These are phyloP conservation scores for Jimgerdemannia lactiflua DNA, from an alignment of 192 early-diverging fungal species.

Conservation along the genomic window DNA sequence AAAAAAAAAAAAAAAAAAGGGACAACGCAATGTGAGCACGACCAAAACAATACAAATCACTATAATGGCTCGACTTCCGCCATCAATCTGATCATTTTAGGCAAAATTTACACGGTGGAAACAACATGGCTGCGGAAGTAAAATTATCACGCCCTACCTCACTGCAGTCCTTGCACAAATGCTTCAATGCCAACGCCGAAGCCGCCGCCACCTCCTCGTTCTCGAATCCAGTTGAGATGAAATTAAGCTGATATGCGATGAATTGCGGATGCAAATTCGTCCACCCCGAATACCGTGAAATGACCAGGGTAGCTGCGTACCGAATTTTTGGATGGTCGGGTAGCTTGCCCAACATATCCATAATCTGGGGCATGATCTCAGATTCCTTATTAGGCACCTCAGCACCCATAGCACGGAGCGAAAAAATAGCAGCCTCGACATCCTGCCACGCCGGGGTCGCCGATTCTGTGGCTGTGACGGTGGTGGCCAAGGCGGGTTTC, in stretches of 20 bases:
- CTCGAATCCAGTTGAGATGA: conserved; percentile 88
- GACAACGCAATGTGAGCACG: too few relatives aligned
- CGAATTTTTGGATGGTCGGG: conserved; percentile 92
- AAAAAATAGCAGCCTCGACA: conserved; percentile 93
- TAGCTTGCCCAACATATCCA: conserved; percentile 84
- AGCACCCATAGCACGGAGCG: conserved; percentile 90
- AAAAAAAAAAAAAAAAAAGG: too few relatives aligned
- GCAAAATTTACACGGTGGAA: background rate
- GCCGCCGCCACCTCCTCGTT: conserved; percentile 82
- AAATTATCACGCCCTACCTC: conserved; percentile 50
- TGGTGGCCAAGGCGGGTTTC: conserved; percentile 24
- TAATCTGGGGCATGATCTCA: conserved; percentile 83
- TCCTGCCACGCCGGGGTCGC: conserved; percentile 75
- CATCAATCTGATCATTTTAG: too few relatives aligned
- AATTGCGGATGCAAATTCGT: conserved; percentile 84
- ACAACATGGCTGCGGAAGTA: background rate
- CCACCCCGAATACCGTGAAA: conserved; percentile 95
- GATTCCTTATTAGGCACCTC: conserved; percentile 70
- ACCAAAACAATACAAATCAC: too few relatives aligned
- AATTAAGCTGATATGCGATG: conserved; percentile 89
- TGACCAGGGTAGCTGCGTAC: conserved; percentile 95
- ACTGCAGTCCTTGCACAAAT: conserved; percentile 88
- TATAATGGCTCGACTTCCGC: too few relatives aligned
- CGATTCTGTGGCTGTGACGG: conserved; percentile 22
- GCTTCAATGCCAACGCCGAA: conserved; percentile 82